Evolutionary conservation across 495 filamentous ascomycete species (phyloP).

Genomic region (Podospora bellae-mahoneyi): DNA sequence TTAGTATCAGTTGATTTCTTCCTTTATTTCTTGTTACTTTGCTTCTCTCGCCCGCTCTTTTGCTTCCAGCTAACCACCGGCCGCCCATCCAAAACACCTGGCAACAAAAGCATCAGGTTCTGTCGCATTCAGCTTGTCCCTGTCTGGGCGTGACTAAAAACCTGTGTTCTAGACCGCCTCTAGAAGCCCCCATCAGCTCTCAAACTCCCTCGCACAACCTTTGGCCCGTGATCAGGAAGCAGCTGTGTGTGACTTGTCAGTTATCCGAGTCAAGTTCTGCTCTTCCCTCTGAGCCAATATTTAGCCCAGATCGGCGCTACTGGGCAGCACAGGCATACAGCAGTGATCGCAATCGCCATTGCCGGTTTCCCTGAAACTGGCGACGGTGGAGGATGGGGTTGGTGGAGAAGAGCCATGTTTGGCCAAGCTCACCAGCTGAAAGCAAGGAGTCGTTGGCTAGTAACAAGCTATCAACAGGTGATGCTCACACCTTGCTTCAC

Average conservation of each 20-base stretch:
- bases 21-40: neutral
- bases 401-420: neutral
- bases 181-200: neutral
- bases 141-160: neutral
- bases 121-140: slow-evolving; percentile 6
- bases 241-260: neutral
- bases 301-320: neutral
- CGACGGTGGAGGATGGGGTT: neutral
- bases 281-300: neutral
- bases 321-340: neutral
- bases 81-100: neutral
- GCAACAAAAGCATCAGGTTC: slow-evolving; percentile 1
- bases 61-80: neutral
- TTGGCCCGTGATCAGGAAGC: neutral
- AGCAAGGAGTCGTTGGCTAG: neutral
- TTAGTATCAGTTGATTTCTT: neutral
- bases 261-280: neutral
- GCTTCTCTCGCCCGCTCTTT: neutral
- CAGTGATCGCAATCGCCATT: neutral
- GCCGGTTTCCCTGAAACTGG: neutral
- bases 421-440: neutral
- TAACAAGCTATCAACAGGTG: neutral
- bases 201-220: slow-evolving; percentile 1
- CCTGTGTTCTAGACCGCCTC: slow-evolving; percentile 5
- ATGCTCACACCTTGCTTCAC: neutral